Evolutionary conservation across 2,329 filamentous ascomycete genomes (phyloP).

Genomic region (Plenodomus tracheiphilus): DNA sequence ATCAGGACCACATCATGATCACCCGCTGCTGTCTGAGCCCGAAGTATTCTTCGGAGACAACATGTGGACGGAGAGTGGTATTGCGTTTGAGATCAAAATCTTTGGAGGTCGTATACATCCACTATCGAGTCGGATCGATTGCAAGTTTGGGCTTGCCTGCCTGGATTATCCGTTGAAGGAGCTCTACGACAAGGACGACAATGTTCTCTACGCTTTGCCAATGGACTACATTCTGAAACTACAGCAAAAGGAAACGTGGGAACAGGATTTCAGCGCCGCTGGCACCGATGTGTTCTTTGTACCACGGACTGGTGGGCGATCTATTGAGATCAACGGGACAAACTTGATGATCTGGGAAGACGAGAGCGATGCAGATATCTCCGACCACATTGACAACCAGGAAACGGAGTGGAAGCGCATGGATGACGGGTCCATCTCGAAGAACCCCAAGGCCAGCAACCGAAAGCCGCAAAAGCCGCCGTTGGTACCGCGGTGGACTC

Average conservation of each 20-base stretch:
- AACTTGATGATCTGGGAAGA: slow-evolving; percentile 48
- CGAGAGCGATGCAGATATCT: slow-evolving; percentile 44
- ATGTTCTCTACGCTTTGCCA: slow-evolving; percentile 42
- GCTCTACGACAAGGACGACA: slow-evolving; percentile 44
- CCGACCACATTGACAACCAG: slow-evolving; percentile 41
- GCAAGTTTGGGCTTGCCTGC: slow-evolving; percentile 42
- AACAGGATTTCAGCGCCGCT: slow-evolving; percentile 33
- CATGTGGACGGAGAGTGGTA: slow-evolving; percentile 46
- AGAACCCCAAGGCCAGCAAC: slow-evolving; percentile 40
- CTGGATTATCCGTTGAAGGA: slow-evolving; percentile 42
- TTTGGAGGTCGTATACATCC: slow-evolving; percentile 46
- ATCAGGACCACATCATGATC: slow-evolving; percentile 42
- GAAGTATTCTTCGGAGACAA: slow-evolving; percentile 47
- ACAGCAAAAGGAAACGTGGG: slow-evolving; percentile 45
- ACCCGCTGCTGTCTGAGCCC: slow-evolving; percentile 38
- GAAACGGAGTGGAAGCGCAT: slow-evolving; percentile 43
- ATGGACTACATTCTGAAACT: slow-evolving; percentile 46
- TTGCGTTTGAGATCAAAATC: slow-evolving; percentile 44
- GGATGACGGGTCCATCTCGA: slow-evolving; percentile 44
- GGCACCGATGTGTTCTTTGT: slow-evolving; percentile 37
- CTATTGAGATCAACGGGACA: slow-evolving; percentile 43
- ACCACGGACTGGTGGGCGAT: slow-evolving; percentile 43
- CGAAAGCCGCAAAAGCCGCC: slow-evolving; percentile 32
- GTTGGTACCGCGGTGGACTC: slow-evolving; percentile 36
- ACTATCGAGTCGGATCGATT: slow-evolving; percentile 44